A percentile compares a stretch with the other conserved stretches of the same genome.
phyloP scores from a whole-genome alignment of 1,284 basidiomycete species.

The Ganoderma meredithae region DNA sequence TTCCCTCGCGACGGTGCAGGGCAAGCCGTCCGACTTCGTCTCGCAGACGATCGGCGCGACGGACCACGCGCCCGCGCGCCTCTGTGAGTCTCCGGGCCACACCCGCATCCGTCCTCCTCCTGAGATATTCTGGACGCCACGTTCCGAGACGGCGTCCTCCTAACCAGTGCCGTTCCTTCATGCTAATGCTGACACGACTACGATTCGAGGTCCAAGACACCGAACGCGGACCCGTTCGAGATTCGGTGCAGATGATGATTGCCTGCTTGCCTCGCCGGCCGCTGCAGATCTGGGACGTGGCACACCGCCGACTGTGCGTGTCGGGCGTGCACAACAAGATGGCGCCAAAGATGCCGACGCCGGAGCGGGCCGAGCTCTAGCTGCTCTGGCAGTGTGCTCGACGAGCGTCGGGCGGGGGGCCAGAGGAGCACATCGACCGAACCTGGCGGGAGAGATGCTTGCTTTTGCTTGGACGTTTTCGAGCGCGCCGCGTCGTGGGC shows the following conservation, averaged over 20 bases:
- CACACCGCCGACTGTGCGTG: conserved; percentile 47
- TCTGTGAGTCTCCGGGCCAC: conserved; percentile 11
- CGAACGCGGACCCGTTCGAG: not conserved
- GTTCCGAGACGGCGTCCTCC: too few species aligned
- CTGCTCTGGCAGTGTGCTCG: too few species aligned
- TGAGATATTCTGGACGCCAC: not conserved
- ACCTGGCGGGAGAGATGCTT: too few species aligned
- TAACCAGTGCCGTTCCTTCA: too few species aligned
- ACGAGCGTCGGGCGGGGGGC: not conserved
- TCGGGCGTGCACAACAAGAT: conserved; percentile 52
- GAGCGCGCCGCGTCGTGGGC: too few species aligned
- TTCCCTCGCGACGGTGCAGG: conserved; percentile 50
- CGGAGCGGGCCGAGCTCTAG: not conserved
- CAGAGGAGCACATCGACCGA: too few species aligned
- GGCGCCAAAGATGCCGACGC: conserved; percentile 26
- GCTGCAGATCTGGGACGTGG: conserved; percentile 41
- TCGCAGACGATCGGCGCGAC: conserved; percentile 59
- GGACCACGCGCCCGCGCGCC: conserved; percentile 43
- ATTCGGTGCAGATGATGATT: too few species aligned
- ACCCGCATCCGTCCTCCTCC: not conserved
- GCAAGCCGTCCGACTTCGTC: conserved; percentile 44
- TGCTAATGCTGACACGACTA: too few species aligned
- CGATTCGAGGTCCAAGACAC: too few species aligned
- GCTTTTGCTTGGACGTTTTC: too few species aligned
- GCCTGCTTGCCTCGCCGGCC: not conserved